A percentile compares a stretch with the other conserved stretches of the same genome.
Conservation (phyloP, 2,329 filamentous ascomycete species). For the Raffaelea albimanens region DNA sequence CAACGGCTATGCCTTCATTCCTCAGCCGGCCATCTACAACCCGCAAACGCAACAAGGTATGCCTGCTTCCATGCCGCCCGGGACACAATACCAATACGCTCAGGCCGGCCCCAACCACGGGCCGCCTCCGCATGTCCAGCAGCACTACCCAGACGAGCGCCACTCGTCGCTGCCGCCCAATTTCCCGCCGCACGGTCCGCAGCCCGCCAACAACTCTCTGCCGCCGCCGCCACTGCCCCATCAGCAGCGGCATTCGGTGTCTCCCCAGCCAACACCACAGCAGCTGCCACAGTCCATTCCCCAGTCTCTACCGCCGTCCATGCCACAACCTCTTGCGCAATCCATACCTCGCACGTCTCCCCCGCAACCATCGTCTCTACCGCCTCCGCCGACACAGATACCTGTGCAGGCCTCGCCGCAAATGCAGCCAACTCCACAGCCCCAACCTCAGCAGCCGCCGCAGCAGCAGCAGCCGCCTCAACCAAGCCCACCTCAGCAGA, state of each 20-base stretch:
- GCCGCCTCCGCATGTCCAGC: slow-evolving; percentile 38
- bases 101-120: slow-evolving; percentile 16
- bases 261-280: slow-evolving; percentile 48
- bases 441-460: slow-evolving; percentile 17
- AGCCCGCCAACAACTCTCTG: slow-evolving; percentile 11
- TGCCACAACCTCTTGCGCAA: slow-evolving; percentile 41
- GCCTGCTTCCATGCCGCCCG: slow-evolving; percentile 24
- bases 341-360: slow-evolving; percentile 24
- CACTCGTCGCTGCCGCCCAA: slow-evolving; percentile 61
- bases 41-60: slow-evolving; percentile 39
- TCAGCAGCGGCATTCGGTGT: slow-evolving; percentile 42
- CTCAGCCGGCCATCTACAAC: slow-evolving; percentile 79
- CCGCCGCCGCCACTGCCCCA: slow-evolving; percentile 36
- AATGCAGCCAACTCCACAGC: background rate
- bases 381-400: slow-evolving; percentile 28
- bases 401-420: slow-evolving; percentile 9
- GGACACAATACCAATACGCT: slow-evolving; percentile 28
- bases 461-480: slow-evolving; percentile 18
- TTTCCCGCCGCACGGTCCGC: slow-evolving; percentile 50
- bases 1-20: slow-evolving; percentile 75
- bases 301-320: slow-evolving; percentile 36
- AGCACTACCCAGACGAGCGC: slow-evolving; percentile 65
- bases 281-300: slow-evolving; percentile 26
- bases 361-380: slow-evolving; percentile 23
- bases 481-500: slow-evolving; percentile 33